Evolutionary conservation across 371 early-diverging fungal species (phyloP).

Genomic region (Catenaria anguillulae): DNA sequence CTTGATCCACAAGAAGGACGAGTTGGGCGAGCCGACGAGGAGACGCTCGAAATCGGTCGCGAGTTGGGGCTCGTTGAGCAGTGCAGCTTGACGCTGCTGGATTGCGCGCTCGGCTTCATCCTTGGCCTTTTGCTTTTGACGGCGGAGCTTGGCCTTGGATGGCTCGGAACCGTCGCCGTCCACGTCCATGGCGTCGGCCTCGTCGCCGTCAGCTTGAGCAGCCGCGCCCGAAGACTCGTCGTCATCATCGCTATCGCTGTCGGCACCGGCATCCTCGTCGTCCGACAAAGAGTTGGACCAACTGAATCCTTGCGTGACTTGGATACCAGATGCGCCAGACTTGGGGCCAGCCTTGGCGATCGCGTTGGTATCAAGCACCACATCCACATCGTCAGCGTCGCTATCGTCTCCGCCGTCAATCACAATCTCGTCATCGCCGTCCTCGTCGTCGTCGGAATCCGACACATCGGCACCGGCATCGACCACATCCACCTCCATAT

Average conservation of each 20-base stretch:
- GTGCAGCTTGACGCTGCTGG: constrained; percentile 18
- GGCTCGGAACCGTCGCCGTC: too few relatives aligned
- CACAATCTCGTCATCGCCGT: too few relatives aligned
- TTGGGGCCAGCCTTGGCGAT: too few relatives aligned
- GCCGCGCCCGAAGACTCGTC: too few relatives aligned
- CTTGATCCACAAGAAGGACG: constrained; percentile 91
- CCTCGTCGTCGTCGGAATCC: constrained; percentile 18
- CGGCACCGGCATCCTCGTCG: constrained; percentile 31
- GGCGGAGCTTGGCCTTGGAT: background rate
- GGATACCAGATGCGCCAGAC: too few relatives aligned
- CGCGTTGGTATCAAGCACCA: too few relatives aligned
- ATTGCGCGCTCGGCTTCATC: constrained; percentile 20
- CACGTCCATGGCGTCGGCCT: constrained; percentile 16
- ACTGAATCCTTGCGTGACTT: constrained; percentile 14
- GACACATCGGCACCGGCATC: constrained; percentile 11
- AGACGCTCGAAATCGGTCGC: constrained; percentile 70
- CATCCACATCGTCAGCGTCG: constrained; percentile 21
- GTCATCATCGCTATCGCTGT: constrained; percentile 17
- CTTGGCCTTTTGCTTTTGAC: constrained; percentile 16
- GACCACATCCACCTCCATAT: constrained; percentile 20
- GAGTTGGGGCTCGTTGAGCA: constrained; percentile 20
- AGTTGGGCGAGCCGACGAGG: constrained; percentile 83
- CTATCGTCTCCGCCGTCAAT: too few relatives aligned
- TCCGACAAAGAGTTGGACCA: constrained; percentile 10
- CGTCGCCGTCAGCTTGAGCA: constrained; percentile 20